Conservation (phyloP, 2,329 filamentous ascomycete species). For the Diaporthe vaccinii region DNA sequence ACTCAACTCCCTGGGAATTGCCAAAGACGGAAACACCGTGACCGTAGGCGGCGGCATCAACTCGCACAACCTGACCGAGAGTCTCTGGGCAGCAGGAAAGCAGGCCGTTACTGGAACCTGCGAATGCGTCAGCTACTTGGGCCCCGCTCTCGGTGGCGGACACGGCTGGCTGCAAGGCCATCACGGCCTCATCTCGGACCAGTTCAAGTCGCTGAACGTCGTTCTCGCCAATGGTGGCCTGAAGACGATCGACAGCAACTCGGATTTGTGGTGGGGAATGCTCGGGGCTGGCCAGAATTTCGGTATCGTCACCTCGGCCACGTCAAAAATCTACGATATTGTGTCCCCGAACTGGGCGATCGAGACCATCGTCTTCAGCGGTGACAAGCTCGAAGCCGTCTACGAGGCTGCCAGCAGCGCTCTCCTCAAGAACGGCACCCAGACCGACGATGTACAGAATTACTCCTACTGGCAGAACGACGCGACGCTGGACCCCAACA, state of each 20-base stretch:
- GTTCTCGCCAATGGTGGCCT: conserved; percentile 64
- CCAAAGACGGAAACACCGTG: conserved; percentile 58
- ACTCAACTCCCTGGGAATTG: conserved; percentile 58
- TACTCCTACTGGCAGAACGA: conserved; percentile 63
- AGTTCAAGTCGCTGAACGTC: conserved; percentile 65
- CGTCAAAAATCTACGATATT: conserved; percentile 60
- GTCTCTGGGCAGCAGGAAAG: conserved; percentile 64
- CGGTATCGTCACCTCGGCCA: conserved; percentile 66
- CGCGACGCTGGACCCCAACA: conserved; percentile 55
- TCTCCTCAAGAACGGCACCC: conserved; percentile 55
- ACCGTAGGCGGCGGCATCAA: conserved; percentile 62
- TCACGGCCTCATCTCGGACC: conserved; percentile 66
- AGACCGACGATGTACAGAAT: conserved; percentile 60
- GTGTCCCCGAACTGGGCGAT: conserved; percentile 53
- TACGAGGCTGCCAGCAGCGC: conserved; percentile 55
- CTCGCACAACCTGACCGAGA: conserved; percentile 60
- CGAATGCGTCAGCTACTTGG: conserved; percentile 59
- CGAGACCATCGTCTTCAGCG: conserved; percentile 56
- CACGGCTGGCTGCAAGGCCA: conserved; percentile 68
- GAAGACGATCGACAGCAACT: conserved; percentile 53
- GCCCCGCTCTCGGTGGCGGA: conserved; percentile 68
- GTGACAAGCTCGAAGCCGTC: conserved; percentile 60
- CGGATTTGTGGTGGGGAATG: conserved; percentile 69
- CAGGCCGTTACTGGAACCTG: conserved; percentile 64
- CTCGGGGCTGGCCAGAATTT: conserved; percentile 71